Conservation (phyloP, 2,329 filamentous ascomycete genomes). For the Aspergillus puulaauensis region DNA sequence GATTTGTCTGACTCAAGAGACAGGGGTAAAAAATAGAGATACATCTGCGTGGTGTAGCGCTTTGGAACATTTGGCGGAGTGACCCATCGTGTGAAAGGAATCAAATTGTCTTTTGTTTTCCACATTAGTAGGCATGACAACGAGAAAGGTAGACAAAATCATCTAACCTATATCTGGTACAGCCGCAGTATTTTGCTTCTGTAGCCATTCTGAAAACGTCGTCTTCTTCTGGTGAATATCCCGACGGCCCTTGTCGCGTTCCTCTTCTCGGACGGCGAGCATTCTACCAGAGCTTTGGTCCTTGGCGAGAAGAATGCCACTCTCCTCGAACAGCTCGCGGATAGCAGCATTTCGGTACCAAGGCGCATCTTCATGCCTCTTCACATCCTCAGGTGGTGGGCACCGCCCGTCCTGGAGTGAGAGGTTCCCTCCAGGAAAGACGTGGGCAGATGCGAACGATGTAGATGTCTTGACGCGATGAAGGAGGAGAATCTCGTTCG, state of each 20-base stretch:
- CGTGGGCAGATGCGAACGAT: conserved; percentile 87
- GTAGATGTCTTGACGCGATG: conserved; percentile 80
- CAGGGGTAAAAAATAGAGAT: conserved; percentile 81
- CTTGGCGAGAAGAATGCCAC: conserved; percentile 75
- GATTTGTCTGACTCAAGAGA: conserved; percentile 33
- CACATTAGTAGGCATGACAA: not conserved
- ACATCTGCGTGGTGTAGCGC: conserved; percentile 95
- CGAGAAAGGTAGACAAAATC: not conserved
- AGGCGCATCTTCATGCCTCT: conserved; percentile 67
- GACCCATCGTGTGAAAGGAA: conserved; percentile 89
- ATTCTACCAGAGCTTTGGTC: conserved; percentile 46
- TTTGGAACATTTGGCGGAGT: conserved; percentile 71
- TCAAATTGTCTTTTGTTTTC: conserved; percentile 55
- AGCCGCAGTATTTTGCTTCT: conserved; percentile 34
- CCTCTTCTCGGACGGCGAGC: conserved; percentile 59
- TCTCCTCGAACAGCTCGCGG: conserved; percentile 92
- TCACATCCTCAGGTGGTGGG: conserved; percentile 50
- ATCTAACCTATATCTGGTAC: conserved; percentile 58
- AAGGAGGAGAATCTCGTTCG: conserved; percentile 83
- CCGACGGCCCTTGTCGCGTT: conserved; percentile 65
- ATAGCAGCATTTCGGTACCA: conserved; percentile 82
- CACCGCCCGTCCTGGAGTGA: conserved; percentile 70
- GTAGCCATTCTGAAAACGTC: conserved; percentile 67
- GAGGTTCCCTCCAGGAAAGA: conserved; percentile 89
- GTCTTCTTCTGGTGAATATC: conserved; percentile 66